These are phyloP conservation scores for Nepenthes gracilis DNA, from an alignment of 148 eudicot genomes.

Conservation along the genomic window DNA sequence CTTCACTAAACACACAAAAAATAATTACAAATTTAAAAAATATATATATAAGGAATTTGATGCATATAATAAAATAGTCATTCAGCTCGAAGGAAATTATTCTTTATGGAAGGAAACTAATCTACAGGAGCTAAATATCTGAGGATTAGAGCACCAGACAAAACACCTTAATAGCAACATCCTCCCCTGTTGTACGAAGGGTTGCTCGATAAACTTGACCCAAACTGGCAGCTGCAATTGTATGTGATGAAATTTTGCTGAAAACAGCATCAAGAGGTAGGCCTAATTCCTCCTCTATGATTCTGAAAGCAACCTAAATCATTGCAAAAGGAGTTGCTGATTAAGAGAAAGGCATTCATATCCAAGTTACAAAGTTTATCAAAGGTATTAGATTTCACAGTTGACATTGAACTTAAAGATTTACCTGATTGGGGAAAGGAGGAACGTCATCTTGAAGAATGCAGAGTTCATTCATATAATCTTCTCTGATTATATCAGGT, in stretches of 20 bases:
- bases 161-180: slow-evolving; percentile 92
- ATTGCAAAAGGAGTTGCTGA: slow-evolving; percentile 16
- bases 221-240: slow-evolving; percentile 98
- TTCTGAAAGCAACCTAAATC: slow-evolving; percentile 80
- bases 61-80: no score
- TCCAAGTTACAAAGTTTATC: slow-evolving; percentile 2
- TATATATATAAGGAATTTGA: no score
- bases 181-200: slow-evolving; percentile 80
- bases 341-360: slow-evolving; percentile 4
- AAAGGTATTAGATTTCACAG: not conserved
- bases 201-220: slow-evolving; percentile 98
- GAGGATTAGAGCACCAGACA: slow-evolving; percentile 8
- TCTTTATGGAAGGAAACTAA: no score
- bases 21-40: no score
- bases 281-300: slow-evolving; percentile 94
- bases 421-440: slow-evolving; percentile 87
- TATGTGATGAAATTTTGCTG: slow-evolving; percentile 83
- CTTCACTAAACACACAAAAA: no score
- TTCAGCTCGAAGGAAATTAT: no score
- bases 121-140: no score
- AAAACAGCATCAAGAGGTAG: slow-evolving; percentile 94
- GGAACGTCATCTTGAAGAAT: slow-evolving; percentile 99
- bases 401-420: not conserved
- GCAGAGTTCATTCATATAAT: slow-evolving; percentile 97
- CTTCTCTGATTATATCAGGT: slow-evolving; percentile 98